Evolutionary conservation across 768 basidiomycete species (phyloP).

Genomic region (Agrocybe praecox): DNA sequence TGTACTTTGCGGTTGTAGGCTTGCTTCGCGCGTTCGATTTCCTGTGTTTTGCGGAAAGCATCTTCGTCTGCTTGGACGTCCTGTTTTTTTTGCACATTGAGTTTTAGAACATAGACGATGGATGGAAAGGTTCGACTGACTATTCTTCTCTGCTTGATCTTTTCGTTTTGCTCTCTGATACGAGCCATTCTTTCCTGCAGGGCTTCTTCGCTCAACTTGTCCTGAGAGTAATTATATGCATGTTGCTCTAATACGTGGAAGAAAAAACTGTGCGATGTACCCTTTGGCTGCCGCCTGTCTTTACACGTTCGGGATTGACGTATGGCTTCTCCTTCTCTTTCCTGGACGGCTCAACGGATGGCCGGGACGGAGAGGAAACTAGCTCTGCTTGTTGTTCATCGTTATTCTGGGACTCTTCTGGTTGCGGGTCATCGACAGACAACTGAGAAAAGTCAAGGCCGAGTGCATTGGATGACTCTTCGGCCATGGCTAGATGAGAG

Average conservation of each 20-base stretch:
- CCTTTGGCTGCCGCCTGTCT: conserved; percentile 75
- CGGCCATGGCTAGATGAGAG: conserved; percentile 34
- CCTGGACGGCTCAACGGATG: conserved; percentile 15
- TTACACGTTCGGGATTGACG: conserved; percentile 82
- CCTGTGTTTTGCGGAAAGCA: conserved; percentile 73
- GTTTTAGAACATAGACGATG: not conserved
- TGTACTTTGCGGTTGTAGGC: conserved; percentile 68
- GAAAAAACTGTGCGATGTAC: conserved; percentile 32
- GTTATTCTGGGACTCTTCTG: conserved; percentile 6
- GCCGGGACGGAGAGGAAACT: conserved; percentile 2
- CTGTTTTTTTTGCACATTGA: conserved; percentile 39
- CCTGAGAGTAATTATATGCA: conserved; percentile 39
- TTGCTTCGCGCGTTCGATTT: conserved; percentile 59
- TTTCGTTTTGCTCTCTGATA: conserved; percentile 74
- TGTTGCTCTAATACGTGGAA: not conserved
- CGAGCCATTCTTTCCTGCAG: conserved; percentile 69
- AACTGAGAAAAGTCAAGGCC: conserved; percentile 66
- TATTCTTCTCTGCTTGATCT: conserved; percentile 69
- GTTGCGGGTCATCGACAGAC: conserved; percentile 7
- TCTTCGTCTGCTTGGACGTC: conserved; percentile 84
- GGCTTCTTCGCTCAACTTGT: conserved; percentile 69
- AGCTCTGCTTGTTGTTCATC: conserved; percentile 2
- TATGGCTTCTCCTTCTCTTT: conserved; percentile 72
- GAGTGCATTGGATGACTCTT: conserved; percentile 54
- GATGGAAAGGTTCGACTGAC: conserved; percentile 42